Evolutionary conservation across 2,329 filamentous ascomycete genomes (phyloP).

Genomic region (Diplocarpon rosae): DNA sequence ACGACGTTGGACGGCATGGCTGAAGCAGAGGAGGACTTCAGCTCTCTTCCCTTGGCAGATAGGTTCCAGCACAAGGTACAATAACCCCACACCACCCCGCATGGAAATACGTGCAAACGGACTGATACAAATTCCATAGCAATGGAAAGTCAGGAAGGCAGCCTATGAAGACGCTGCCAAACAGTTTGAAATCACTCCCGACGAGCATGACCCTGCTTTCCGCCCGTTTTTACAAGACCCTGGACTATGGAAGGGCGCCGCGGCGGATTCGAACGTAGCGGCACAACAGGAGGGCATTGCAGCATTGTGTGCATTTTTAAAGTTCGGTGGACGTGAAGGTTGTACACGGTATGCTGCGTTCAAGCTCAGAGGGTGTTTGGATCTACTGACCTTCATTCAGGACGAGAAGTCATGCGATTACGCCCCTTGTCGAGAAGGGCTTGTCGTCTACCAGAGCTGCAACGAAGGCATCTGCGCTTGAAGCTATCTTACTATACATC

Average conservation of each 20-base stretch:
- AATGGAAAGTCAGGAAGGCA: slow-evolving; percentile 94
- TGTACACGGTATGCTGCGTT: slow-evolving; percentile 47
- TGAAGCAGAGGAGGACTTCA: slow-evolving; percentile 74
- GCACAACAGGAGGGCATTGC: slow-evolving; percentile 88
- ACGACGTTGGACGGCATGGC: slow-evolving; percentile 44
- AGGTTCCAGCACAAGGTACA: slow-evolving; percentile 71
- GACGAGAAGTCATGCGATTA: slow-evolving; percentile 64
- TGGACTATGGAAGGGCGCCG: slow-evolving; percentile 81
- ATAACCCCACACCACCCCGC: not conserved
- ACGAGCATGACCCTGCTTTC: slow-evolving; percentile 79
- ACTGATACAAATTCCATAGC: slow-evolving; percentile 35
- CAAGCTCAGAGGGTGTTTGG: not conserved
- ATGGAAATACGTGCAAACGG: not conserved
- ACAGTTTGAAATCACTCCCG: slow-evolving; percentile 71
- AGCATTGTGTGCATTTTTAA: slow-evolving; percentile 82
- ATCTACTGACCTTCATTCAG: slow-evolving; percentile 30
- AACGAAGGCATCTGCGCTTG: slow-evolving; percentile 76
- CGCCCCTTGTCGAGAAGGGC: slow-evolving; percentile 81
- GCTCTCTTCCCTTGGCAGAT: slow-evolving; percentile 65
- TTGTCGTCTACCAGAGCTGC: slow-evolving; percentile 77
- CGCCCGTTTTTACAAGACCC: slow-evolving; percentile 79
- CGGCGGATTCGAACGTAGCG: slow-evolving; percentile 89
- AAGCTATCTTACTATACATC: slow-evolving; percentile 78
- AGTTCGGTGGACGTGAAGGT: slow-evolving; percentile 74
- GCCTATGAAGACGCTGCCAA: slow-evolving; percentile 90